Evolutionary conservation across 2,329 filamentous ascomycete species (phyloP).

Genomic region (Nemania diffusa): DNA sequence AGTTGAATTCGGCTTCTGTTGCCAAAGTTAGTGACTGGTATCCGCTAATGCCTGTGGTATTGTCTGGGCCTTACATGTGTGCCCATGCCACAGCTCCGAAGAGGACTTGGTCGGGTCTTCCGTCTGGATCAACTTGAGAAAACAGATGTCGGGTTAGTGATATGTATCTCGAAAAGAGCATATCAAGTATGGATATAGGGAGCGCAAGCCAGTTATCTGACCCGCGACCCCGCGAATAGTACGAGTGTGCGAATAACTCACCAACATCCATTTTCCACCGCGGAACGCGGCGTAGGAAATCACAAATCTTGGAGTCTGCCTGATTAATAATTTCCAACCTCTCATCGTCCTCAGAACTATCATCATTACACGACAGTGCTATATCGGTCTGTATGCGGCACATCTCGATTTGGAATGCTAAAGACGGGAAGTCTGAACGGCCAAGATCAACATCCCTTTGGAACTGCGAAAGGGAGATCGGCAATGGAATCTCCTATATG

Average conservation of each 20-base stretch:
- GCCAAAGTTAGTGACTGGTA: constrained; percentile 5
- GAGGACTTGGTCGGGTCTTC: constrained; percentile 52
- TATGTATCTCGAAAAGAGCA: neutral
- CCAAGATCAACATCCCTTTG: constrained; percentile 51
- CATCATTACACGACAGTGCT: constrained; percentile 44
- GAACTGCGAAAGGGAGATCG: constrained; percentile 51
- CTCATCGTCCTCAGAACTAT: constrained; percentile 41
- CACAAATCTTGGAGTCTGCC: constrained; percentile 52
- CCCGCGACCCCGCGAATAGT: neutral
- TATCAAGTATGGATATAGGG: neutral
- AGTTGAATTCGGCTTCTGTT: constrained; percentile 46
- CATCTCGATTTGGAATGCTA: constrained; percentile 53
- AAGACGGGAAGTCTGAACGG: constrained; percentile 52
- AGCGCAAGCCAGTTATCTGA: neutral
- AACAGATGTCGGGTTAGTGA: constrained; percentile 16
- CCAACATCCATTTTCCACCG: constrained; percentile 53
- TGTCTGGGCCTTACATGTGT: constrained; percentile 48
- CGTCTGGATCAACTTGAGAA: constrained; percentile 48
- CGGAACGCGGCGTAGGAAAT: constrained; percentile 53
- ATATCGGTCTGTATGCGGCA: constrained; percentile 50
- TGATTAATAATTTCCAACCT: constrained; percentile 45
- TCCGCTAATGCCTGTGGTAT: neutral
- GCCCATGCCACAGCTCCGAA: constrained; percentile 51
- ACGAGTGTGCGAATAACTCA: constrained; percentile 21
- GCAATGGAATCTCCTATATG: constrained; percentile 49